Conservation (phyloP, 2,329 filamentous ascomycete genomes). For the Simplicillium aogashimaense region DNA sequence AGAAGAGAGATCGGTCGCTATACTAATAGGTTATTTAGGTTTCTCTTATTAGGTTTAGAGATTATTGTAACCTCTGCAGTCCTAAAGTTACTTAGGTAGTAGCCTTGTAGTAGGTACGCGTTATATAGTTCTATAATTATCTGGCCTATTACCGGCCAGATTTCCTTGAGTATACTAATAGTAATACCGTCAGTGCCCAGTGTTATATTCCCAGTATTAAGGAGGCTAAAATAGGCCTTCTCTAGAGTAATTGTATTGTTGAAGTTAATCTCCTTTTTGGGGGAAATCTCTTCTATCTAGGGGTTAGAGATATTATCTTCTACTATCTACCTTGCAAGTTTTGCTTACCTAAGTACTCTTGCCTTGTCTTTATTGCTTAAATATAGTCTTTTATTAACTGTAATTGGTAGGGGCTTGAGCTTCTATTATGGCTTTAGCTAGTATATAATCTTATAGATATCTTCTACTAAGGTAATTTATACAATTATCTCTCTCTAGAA, state of each 20-base stretch:
- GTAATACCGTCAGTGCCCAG: constrained; percentile 11
- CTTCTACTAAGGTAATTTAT: background rate
- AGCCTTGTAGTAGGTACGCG: constrained; percentile 5
- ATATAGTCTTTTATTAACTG: background rate
- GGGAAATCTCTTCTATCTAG: constrained; percentile 4
- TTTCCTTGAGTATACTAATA: constrained; percentile 8
- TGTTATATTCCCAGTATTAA: constrained; percentile 10
- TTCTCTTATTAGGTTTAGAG: constrained; percentile 11
- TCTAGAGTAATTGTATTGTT: constrained; percentile 7
- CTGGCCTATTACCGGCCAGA: constrained; percentile 1
- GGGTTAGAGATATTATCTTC: constrained; percentile 9
- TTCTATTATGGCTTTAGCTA: constrained; percentile 1
- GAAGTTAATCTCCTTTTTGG: constrained; percentile 7
- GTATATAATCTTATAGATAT: constrained; percentile 1
- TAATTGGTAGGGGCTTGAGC: background rate
- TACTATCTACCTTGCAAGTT: constrained; percentile 6
- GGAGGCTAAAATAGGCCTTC: constrained; percentile 8
- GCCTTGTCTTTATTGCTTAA: constrained; percentile 8
- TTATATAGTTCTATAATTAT: constrained; percentile 3
- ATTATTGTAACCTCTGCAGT: constrained; percentile 15
- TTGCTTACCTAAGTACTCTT: constrained; percentile 8
- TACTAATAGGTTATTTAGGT: constrained; percentile 9
- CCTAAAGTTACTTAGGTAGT: constrained; percentile 11
- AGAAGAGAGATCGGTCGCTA: constrained; percentile 16
- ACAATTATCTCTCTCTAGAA: background rate